A percentile compares a stretch with the other conserved stretches of the same genome.
Conservation (phyloP, 1,284 basidiomycete genomes). For the Somion occarium region DNA sequence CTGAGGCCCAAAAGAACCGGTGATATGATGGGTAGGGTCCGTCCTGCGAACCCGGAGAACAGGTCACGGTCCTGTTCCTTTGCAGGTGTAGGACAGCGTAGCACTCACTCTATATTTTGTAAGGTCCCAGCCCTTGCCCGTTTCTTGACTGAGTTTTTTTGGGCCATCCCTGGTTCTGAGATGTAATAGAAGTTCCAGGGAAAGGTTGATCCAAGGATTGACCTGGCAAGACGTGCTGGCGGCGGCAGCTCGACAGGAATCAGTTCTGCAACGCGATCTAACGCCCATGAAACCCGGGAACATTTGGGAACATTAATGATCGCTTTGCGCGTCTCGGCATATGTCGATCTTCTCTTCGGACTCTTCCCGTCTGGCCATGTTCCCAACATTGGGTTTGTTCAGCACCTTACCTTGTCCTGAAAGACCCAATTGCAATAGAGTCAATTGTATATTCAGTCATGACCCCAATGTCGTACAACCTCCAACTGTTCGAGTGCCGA, state of each 20-base stretch:
- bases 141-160: constrained; percentile 8
- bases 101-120: constrained; percentile 20
- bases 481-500: constrained; percentile 33
- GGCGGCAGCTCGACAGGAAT: not conserved
- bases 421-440: constrained; percentile 39
- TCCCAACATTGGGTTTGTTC: constrained; percentile 59
- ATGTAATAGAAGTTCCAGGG: too few relatives aligned
- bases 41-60: constrained; percentile 28
- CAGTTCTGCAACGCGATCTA: too few relatives aligned
- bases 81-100: not conserved
- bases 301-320: too few relatives aligned
- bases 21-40: constrained; percentile 53
- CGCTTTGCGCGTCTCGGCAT: not conserved
- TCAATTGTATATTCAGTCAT: constrained; percentile 65
- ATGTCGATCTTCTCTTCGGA: not conserved
- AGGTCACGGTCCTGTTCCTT: not conserved
- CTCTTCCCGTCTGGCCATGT: constrained; percentile 42
- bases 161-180: constrained; percentile 6
- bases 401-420: constrained; percentile 61
- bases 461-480: constrained; percentile 32
- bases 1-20: constrained; percentile 56
- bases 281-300: constrained; percentile 1
- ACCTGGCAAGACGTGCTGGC: not conserved
- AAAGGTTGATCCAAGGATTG: not conserved
- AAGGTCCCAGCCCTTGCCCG: constrained; percentile 14